phyloP scores from a whole-genome alignment of 2,329 filamentous ascomycete species.

The Paracorniculantispora psalliotae region DNA sequence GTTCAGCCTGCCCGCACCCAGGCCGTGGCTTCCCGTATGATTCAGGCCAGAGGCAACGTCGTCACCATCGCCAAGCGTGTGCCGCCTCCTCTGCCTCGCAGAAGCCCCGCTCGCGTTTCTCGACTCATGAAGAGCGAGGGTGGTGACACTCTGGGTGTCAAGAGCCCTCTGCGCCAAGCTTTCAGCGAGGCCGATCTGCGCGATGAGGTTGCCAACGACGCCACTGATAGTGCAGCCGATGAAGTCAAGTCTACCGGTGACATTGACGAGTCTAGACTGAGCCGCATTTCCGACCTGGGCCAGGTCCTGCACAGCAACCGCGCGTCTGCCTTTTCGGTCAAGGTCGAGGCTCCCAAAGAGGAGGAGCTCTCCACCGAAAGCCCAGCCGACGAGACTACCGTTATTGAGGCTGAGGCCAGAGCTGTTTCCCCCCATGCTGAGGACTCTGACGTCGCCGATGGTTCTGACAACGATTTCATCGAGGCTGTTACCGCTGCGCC shows the following conservation, averaged over 20 bases:
- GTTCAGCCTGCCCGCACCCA: constrained; percentile 50
- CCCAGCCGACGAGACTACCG: not conserved
- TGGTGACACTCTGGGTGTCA: constrained; percentile 49
- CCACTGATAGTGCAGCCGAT: not conserved
- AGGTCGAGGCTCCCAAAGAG: not conserved
- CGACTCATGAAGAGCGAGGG: constrained; percentile 47
- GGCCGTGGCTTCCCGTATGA: constrained; percentile 58
- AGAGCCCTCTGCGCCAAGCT: constrained; percentile 47
- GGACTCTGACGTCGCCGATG: not conserved
- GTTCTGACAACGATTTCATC: not conserved
- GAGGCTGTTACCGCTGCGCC: not conserved
- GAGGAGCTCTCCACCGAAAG: not conserved
- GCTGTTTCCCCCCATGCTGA: not conserved
- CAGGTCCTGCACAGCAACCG: not conserved
- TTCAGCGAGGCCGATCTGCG: constrained; percentile 34
- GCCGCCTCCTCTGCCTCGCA: constrained; percentile 70
- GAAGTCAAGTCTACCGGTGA: constrained; percentile 9
- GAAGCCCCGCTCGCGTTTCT: constrained; percentile 65
- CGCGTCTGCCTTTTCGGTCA: not conserved
- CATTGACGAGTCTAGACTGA: constrained; percentile 1
- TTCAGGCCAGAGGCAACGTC: constrained; percentile 69
- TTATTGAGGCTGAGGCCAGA: not conserved
- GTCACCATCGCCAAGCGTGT: constrained; percentile 80
- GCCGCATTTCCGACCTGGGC: constrained; percentile 1
- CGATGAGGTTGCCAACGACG: constrained; percentile 12